Evolutionary conservation across 1,284 basidiomycete genomes (phyloP), one percentile per base, ranked within the genome.

Genomic region (Xerocomus amazonicus): DNA sequence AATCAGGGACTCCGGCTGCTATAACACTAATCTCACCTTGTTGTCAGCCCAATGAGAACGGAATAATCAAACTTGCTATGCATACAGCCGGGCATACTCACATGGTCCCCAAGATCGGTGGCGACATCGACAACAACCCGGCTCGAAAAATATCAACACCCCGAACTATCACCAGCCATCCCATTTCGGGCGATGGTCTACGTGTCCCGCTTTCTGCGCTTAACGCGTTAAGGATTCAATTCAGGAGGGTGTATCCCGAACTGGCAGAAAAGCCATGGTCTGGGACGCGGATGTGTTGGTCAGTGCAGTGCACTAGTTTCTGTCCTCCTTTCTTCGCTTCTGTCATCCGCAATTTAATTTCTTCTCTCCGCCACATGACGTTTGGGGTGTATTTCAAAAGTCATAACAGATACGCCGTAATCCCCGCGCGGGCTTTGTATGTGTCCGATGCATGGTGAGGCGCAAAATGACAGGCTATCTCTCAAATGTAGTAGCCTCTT

Each of bases 281-380:
- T 19, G 72, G 70, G 4, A 92, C 90, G 7, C 76, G 92, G 45
- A 71, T 95, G 55, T 95, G 92, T 71, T 94, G 91, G 90, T 92
- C 70, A 65, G 77, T 56, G 10, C 16, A 7, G 6, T 33, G 35
- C 2, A 10, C 5, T 35, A 9, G 9, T 12, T 23, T 31, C 34
- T 40, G 16, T 29, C 7, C 16, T 43, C 14, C 38, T 13, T 27
- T 26, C 27, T 39, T 13, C 37, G n/a, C 19, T 26, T 10, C 2
- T 31, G 16, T 26, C 19, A 23, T 23, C 19, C 19, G 19, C 19
- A 23, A 23, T 23, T 23, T 23, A 23, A 2, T 23, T 23, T 23
- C 42, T 35, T 44, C 17, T 19, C 26, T 2, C n/a, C 28, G 28
- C 42, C 17, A 12, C 19, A n/a, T 8, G 33, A 32, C 2, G 4